phyloP scores from a whole-genome alignment of 2,329 filamentous ascomycete genomes.

The Pseudogymnoascus sp. region DNA sequence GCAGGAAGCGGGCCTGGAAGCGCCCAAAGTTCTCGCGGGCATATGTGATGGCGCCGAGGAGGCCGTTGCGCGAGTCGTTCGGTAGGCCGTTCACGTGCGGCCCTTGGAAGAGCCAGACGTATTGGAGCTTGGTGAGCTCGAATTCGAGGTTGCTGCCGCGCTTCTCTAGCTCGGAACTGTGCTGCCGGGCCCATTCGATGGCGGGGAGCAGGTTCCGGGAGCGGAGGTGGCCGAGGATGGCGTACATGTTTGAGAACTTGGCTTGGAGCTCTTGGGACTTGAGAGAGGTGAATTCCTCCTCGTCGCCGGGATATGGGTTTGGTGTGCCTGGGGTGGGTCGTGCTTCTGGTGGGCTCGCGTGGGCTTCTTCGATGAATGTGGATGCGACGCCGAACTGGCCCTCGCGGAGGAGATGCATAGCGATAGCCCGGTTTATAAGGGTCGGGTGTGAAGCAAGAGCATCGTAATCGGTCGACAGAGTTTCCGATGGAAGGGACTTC shows the following conservation, averaged over 20 bases:
- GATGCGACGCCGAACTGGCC: slow-evolving; percentile 85
- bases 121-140: slow-evolving; percentile 83
- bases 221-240: slow-evolving; percentile 72
- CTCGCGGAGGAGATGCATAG: slow-evolving; percentile 92
- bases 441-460: slow-evolving; percentile 65
- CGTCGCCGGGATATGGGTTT: slow-evolving; percentile 27
- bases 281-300: slow-evolving; percentile 43
- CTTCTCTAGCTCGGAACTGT: slow-evolving; percentile 63
- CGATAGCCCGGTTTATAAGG: slow-evolving; percentile 85
- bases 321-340: slow-evolving; percentile 25
- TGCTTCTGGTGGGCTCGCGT: slow-evolving; percentile 35
- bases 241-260: slow-evolving; percentile 84
- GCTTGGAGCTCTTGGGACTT: slow-evolving; percentile 63
- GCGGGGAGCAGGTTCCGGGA: slow-evolving; percentile 69
- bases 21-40: slow-evolving; percentile 63
- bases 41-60: slow-evolving; percentile 62
- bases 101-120: slow-evolving; percentile 76
- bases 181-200: slow-evolving; percentile 73
- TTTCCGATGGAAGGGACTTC: slow-evolving; percentile 33
- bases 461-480: slow-evolving; percentile 71
- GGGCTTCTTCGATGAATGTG: slow-evolving; percentile 70
- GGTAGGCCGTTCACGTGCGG: slow-evolving; percentile 45
- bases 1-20: slow-evolving; percentile 66
- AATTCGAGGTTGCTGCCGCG: slow-evolving; percentile 92
- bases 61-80: slow-evolving; percentile 46